Conservation (phyloP, 1,284 basidiomycete species). For the Nidula niveotomentosa region DNA sequence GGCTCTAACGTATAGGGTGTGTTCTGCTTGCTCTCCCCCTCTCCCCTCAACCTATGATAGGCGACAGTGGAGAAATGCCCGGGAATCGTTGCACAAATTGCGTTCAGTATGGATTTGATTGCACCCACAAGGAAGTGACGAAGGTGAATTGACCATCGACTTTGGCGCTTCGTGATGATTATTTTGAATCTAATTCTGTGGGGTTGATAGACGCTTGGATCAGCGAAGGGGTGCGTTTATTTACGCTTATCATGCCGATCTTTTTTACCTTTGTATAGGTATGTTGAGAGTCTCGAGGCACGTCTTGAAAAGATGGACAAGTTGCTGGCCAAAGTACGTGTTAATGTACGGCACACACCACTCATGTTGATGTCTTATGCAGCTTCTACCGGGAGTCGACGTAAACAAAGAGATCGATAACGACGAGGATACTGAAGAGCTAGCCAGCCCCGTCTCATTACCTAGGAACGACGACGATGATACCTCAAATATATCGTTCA, state of each 20-base stretch:
- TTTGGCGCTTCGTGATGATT: not conserved
- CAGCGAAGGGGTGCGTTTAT: conserved; percentile 35
- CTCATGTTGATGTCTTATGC: not conserved
- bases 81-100: conserved; percentile 40
- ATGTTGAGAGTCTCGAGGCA: conserved; percentile 72
- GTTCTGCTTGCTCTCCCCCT: not conserved
- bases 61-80: conserved; percentile 39
- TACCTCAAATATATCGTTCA: conserved; percentile 15
- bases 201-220: conserved; percentile 29
- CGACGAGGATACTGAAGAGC: conserved; percentile 11
- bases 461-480: conserved; percentile 28
- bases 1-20: not conserved
- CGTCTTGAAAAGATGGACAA: conserved; percentile 73
- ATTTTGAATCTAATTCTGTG: not conserved
- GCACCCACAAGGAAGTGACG: conserved; percentile 39
- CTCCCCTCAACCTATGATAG: conserved; percentile 12
- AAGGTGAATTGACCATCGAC: conserved; percentile 25
- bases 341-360: too few species aligned
- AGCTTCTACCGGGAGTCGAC: conserved; percentile 37
- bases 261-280: conserved; percentile 33
- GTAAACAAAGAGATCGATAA: conserved; percentile 31
- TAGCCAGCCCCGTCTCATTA: conserved; percentile 15
- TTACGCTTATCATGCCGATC: not conserved
- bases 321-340: conserved; percentile 56
- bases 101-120: conserved; percentile 32